Base-by-base conservation (phyloP, 805 yeast genomes). In the Hanseniaspora pseudoguilliermondii region DNA sequence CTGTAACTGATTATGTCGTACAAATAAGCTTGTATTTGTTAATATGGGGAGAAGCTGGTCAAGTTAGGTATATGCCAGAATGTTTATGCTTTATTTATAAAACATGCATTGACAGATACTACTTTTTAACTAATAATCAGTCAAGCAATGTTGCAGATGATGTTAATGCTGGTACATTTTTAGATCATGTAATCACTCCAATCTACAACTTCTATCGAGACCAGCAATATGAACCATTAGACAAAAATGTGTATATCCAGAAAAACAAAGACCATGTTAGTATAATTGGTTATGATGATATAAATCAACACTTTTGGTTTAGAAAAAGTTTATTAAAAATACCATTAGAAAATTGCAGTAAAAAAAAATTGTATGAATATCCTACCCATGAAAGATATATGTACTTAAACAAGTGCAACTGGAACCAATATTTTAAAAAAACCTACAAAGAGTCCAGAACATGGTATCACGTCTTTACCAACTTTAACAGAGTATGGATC, bases 241-340 rank as follows among this genome's bases (percentile, higher is more conserved):
- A 85, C 62, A 93, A 93, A 59, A 82, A 88, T 60, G 87, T 83
- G 71, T 85, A 78, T 63, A 83, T 85, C 58, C 85, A 85, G 70
- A 83, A 95, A 73, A 91, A 86, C 74, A 81, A 75, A 67, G 95
- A 86, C 69, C 95, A 86, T 71, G 83, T 83, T 72, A 74, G 80
- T 61, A 75, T 85, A 60, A 78, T 86, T 64, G 95, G 98, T 70
- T 93, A 93, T 71, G 99, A 93, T 75, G 99, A 93, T 76, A 95
- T 93, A 59, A 93, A 93, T 72, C 99, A 93, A 76, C 79, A 95
- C 64, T 93, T 95, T 74, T 93, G 99, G 99, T 93, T 93, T 73
- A 97, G 97, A 49, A 97, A 95, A 73, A 98, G 98, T 78, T 86
- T 93, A 61, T 83, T 95, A 58, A 84, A 93, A 72, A 90, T 93